These are phyloP conservation scores for Fusarium musae DNA, from an alignment of 2,329 filamentous ascomycete genomes.

Conservation along the genomic window DNA sequence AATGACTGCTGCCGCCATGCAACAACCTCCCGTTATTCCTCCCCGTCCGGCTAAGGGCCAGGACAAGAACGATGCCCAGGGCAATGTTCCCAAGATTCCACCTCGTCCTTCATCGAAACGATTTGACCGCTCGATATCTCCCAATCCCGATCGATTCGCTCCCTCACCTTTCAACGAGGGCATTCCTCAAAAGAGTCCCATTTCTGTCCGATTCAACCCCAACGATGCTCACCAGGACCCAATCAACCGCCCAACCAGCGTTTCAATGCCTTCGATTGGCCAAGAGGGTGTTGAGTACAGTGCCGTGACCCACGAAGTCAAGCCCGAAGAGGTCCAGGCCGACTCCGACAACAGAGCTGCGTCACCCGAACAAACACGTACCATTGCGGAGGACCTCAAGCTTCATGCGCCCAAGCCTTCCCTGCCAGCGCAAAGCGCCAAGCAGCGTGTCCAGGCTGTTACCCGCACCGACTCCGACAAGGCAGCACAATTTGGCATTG, in stretches of 20 bases:
- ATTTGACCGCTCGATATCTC: constrained; percentile 79
- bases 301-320: constrained; percentile 60
- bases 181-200: constrained; percentile 61
- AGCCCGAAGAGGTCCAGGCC: constrained; percentile 53
- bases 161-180: constrained; percentile 86
- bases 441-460: constrained; percentile 82
- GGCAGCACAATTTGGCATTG: constrained; percentile 86
- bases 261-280: constrained; percentile 84
- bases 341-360: constrained; percentile 52
- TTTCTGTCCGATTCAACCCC: constrained; percentile 49
- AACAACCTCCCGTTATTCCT: constrained; percentile 64
- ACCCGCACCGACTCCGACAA: constrained; percentile 92
- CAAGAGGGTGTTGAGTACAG: constrained; percentile 93
- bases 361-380: constrained; percentile 78
- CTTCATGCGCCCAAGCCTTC: constrained; percentile 91
- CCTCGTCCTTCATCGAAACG: constrained; percentile 79
- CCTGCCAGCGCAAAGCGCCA: constrained; percentile 81
- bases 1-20: constrained; percentile 64
- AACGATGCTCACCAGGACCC: constrained; percentile 54
- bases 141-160: constrained; percentile 80
- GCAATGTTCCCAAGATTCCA: constrained; percentile 72
- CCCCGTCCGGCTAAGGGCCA: constrained; percentile 65
- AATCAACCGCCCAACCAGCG: constrained; percentile 75
- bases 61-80: constrained; percentile 55
- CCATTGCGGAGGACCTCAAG: constrained; percentile 82